Evolutionary conservation across 805 yeast genomes (phyloP).

Genomic region (Blastobotrys muscicola): DNA sequence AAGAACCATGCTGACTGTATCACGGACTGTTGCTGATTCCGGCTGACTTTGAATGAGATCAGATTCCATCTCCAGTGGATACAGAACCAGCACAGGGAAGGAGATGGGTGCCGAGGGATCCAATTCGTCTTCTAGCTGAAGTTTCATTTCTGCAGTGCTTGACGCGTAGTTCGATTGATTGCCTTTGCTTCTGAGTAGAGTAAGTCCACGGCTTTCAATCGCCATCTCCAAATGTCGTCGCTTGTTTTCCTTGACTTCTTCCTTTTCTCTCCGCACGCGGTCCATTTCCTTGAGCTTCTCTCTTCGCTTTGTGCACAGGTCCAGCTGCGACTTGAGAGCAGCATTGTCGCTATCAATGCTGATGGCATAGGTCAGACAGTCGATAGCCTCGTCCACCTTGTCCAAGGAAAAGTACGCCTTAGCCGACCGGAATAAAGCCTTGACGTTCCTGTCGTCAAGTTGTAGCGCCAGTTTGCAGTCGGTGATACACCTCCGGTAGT

Average conservation of each 20-base stretch:
- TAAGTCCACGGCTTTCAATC: conserved; percentile 47
- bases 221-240: conserved; percentile 47
- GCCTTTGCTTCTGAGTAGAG: conserved; percentile 26
- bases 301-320: conserved; percentile 33
- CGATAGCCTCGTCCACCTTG: conserved; percentile 61
- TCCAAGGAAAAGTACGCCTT: conserved; percentile 66
- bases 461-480: conserved; percentile 69
- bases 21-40: conserved; percentile 59
- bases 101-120: conserved; percentile 58
- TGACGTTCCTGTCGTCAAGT: conserved; percentile 58
- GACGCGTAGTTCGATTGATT: conserved; percentile 37
- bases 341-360: conserved; percentile 49
- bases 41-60: conserved; percentile 71
- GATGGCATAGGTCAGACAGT: conserved; percentile 56
- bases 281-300: conserved; percentile 19
- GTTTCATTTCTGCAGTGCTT: conserved; percentile 30
- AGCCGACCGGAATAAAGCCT: conserved; percentile 80
- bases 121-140: conserved; percentile 20
- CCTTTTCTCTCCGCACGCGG: conserved; percentile 19
- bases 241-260: conserved; percentile 29
- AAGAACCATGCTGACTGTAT: conserved; percentile 49
- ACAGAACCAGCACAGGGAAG: conserved; percentile 72
- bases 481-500: conserved; percentile 76
- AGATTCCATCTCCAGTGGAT: conserved; percentile 77
- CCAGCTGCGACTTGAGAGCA: conserved; percentile 41